Conservation (phyloP, 139 green algal species). For the Picochlorum sp. region DNA sequence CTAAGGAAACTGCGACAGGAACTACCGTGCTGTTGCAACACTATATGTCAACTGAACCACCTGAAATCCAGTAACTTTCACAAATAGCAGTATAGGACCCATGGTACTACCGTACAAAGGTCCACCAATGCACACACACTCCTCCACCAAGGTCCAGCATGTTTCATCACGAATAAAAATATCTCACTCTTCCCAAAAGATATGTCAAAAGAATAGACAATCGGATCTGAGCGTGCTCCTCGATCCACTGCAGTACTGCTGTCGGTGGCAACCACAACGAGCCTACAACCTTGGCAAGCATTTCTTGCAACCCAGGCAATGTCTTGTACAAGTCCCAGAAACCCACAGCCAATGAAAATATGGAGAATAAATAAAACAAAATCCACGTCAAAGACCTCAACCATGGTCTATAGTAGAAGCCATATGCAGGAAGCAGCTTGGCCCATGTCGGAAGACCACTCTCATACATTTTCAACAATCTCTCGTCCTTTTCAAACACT, state of each 20-base stretch:
- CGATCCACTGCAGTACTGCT: slow-evolving; percentile 67
- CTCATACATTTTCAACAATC: slow-evolving; percentile 72
- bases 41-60: no score
- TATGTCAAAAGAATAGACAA: slow-evolving; percentile 80
- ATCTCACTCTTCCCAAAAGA: slow-evolving; percentile 66
- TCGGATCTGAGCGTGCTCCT: slow-evolving; percentile 54
- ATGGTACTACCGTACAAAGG: not conserved
- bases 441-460: slow-evolving; percentile 66
- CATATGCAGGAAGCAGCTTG: slow-evolving; percentile 54
- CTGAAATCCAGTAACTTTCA: no score
- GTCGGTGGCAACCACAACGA: slow-evolving; percentile 43
- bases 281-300: slow-evolving; percentile 21
- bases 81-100: no score
- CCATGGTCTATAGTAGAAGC: slow-evolving; percentile 65
- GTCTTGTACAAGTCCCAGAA: slow-evolving; percentile 77
- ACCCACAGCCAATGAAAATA: slow-evolving; percentile 61
- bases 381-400: slow-evolving; percentile 54
- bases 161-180: slow-evolving; percentile 40
- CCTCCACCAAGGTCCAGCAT: slow-evolving; percentile 15
- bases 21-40: no score
- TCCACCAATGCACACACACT: not conserved
- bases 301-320: slow-evolving; percentile 53
- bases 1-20: no score
- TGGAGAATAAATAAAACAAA: slow-evolving; percentile 60
- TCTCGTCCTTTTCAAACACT: slow-evolving; percentile 49